phyloP scores from a whole-genome alignment of 805 yeast genomes.

The Hanseniaspora taiwanica region DNA sequence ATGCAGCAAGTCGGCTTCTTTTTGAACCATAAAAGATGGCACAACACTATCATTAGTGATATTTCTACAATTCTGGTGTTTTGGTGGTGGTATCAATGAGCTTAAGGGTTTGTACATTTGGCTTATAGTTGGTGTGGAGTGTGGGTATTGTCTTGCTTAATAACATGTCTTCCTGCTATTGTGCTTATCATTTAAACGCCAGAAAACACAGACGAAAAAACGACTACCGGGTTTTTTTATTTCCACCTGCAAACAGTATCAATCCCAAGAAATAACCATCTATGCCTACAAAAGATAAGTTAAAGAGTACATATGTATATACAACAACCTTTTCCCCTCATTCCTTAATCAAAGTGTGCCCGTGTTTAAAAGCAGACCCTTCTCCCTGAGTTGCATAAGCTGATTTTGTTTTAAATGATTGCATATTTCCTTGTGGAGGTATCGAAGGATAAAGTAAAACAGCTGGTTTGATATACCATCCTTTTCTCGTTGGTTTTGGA shows the following conservation, averaged over 20 bases:
- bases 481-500: constrained; percentile 20
- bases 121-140: too few species aligned
- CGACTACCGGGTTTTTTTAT: not conserved
- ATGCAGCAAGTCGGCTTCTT: too few species aligned
- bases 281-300: not conserved
- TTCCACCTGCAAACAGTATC: not conserved
- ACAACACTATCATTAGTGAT: not conserved
- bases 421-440: constrained; percentile 11
- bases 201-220: not conserved
- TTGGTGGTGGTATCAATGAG: constrained; percentile 4
- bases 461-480: constrained; percentile 26
- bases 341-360: constrained; percentile 5
- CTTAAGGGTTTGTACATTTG: constrained; percentile 1
- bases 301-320: not conserved
- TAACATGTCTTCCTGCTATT: too few species aligned
- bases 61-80: not conserved
- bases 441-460: constrained; percentile 23
- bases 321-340: not conserved
- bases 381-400: constrained; percentile 16
- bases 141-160: too few species aligned
- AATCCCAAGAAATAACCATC: not conserved
- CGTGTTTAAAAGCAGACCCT: constrained; percentile 23
- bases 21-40: not conserved
- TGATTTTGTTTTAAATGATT: not conserved
- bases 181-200: not conserved